Evolutionary conservation across 192 early-diverging fungal genomes (phyloP).

Genomic region (Phycomyces nitens): DNA sequence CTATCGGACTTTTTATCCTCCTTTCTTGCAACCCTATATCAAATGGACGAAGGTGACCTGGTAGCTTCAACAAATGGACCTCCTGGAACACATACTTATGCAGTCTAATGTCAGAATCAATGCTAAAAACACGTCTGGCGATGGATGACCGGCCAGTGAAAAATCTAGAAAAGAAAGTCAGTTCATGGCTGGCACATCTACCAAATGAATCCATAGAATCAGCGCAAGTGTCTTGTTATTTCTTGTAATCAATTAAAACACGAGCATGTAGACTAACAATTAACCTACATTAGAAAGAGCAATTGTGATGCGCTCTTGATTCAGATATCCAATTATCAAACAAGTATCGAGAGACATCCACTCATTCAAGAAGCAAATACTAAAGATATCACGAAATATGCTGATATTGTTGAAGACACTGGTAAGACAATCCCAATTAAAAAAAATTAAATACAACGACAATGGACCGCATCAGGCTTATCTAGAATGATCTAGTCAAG

Average conservation of each 20-base stretch:
- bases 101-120: conserved; percentile 4
- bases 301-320: conserved; percentile 36
- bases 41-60: conserved; percentile 1
- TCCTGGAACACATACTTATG: neutral
- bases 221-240: conserved; percentile 18
- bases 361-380: conserved; percentile 52
- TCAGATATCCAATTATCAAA: conserved; percentile 44
- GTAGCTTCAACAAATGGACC: neutral
- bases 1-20: too few relatives aligned
- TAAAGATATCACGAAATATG: conserved; percentile 44
- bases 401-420: conserved; percentile 37
- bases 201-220: conserved; percentile 13
- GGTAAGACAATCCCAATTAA: neutral
- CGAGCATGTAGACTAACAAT: too few relatives aligned
- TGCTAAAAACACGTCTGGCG: conserved; percentile 13
- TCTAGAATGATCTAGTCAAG: conserved; percentile 13
- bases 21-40: too few relatives aligned
- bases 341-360: conserved; percentile 43
- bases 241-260: neutral
- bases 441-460: neutral
- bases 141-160: conserved; percentile 26
- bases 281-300: conserved; percentile 14
- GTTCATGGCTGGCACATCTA: conserved; percentile 15
- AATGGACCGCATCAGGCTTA: neutral
- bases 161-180: conserved; percentile 26